Evolutionary conservation across 345 rosid species (phyloP).

Genomic region (Eucalyptus tenuipes): DNA sequence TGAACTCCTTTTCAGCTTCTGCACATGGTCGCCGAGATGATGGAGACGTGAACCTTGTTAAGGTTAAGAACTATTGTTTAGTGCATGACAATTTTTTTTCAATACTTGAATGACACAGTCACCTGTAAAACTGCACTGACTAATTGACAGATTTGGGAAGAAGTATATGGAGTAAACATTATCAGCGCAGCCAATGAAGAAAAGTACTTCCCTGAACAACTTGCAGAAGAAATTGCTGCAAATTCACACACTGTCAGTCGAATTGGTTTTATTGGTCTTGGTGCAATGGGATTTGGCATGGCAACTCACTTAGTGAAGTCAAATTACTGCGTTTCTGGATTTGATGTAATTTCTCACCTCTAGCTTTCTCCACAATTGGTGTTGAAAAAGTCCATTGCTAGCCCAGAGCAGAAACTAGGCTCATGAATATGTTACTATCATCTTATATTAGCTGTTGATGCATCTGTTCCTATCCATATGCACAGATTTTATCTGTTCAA

Average conservation of each 20-base stretch:
- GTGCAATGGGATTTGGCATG: slow-evolving; percentile 99
- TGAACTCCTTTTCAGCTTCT: slow-evolving; percentile 30
- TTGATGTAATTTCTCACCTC: slow-evolving; percentile 51
- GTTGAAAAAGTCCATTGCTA: not conserved
- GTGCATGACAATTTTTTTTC: not conserved
- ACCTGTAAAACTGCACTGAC: not conserved
- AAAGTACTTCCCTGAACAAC: slow-evolving; percentile 59
- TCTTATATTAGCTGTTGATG: not conserved
- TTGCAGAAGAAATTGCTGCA: slow-evolving; percentile 43
- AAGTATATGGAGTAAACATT: slow-evolving; percentile 47
- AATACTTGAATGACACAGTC: not conserved
- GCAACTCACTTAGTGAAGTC: slow-evolving; percentile 71
- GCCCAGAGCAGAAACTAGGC: not conserved
- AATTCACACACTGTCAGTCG: slow-evolving; percentile 41
- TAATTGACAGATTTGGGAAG: slow-evolving; percentile 55
- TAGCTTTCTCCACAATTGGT: not conserved
- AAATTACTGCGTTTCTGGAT: slow-evolving; percentile 62
- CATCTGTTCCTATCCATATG: not conserved
- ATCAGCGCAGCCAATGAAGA: slow-evolving; percentile 49
- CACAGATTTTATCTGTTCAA: not conserved
- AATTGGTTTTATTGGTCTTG: slow-evolving; percentile 92
- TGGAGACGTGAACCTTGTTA: slow-evolving; percentile 31
- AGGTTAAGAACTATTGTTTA: slow-evolving; percentile 26
- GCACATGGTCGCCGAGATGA: slow-evolving; percentile 31
- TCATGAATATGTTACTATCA: not conserved